Conservation (phyloP, 1,139 yeast genomes). For the Zygoascus hellenicus region DNA sequence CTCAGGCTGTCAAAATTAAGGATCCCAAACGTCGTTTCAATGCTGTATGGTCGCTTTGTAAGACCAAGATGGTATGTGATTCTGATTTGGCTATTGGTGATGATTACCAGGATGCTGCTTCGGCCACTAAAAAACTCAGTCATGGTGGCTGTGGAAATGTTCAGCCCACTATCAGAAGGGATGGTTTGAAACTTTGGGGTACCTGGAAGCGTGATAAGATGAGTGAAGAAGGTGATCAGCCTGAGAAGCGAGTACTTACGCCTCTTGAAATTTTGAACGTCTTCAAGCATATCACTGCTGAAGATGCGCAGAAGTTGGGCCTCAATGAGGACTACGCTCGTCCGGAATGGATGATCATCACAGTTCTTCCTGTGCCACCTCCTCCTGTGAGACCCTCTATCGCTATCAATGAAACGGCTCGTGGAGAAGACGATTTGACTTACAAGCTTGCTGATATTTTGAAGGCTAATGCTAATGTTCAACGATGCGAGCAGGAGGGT, state of each 20-base stretch:
- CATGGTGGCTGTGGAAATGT: conserved; percentile 99
- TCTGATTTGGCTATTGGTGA: conserved; percentile 72
- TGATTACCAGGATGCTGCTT: conserved; percentile 36
- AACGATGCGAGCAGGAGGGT: conserved; percentile 94
- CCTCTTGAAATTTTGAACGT: conserved; percentile 89
- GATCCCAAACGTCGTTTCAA: conserved; percentile 95
- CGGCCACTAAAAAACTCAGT: conserved; percentile 43
- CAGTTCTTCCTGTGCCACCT: conserved; percentile 99
- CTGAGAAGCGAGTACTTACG: conserved; percentile 83
- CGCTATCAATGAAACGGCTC: conserved; percentile 96
- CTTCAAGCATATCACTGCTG: conserved; percentile 81
- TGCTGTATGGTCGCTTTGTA: conserved; percentile 92
- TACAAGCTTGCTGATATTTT: conserved; percentile 94
- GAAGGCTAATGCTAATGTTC: conserved; percentile 94
- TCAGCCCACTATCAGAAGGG: conserved; percentile 94
- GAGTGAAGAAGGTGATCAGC: conserved; percentile 76
- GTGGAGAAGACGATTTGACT: conserved; percentile 99
- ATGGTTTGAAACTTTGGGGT: conserved; percentile 93
- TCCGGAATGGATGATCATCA: conserved; percentile 97
- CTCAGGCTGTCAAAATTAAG: conserved; percentile 80
- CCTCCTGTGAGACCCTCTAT: conserved; percentile 99
- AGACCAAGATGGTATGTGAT: conserved; percentile 92
- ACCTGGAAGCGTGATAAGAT: conserved; percentile 91
- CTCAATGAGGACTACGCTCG: conserved; percentile 94
- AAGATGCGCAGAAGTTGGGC: conserved; percentile 78